Percentiles rank a stretch among this genome's conserved stretches.
Evolutionary conservation across 2,329 filamentous ascomycete species (phyloP).

Genomic region (Fonsecaea multimorphosa): DNA sequence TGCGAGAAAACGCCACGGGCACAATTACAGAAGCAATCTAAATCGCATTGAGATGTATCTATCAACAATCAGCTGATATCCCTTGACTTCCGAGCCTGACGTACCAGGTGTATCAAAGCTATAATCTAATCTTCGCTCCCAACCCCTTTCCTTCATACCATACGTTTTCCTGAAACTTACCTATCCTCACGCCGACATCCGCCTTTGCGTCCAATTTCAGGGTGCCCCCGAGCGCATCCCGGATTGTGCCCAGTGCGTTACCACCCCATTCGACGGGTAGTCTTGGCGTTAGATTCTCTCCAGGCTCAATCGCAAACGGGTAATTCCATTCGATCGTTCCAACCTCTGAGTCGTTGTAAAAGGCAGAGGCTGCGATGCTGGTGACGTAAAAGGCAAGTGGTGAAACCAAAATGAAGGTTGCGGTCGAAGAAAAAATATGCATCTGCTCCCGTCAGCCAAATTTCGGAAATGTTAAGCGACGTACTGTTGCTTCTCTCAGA

Average conservation of each 20-base stretch:
- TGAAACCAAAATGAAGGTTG: conserved; percentile 80
- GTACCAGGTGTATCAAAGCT: conserved; percentile 14
- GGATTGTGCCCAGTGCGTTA: conserved; percentile 77
- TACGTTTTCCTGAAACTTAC: conserved; percentile 74
- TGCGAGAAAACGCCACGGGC: not conserved
- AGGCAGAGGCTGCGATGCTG: conserved; percentile 80
- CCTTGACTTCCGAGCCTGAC: not conserved
- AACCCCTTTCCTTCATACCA: conserved; percentile 74
- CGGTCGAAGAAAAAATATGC: conserved; percentile 84
- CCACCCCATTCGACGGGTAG: conserved; percentile 85
- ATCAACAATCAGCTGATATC: conserved; percentile 1
- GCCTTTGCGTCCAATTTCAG: conserved; percentile 81
- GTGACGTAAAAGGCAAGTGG: conserved; percentile 82
- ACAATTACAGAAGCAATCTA: conserved; percentile 5
- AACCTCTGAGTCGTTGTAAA: conserved; percentile 78
- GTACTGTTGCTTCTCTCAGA: conserved; percentile 77
- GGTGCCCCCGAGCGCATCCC: conserved; percentile 77
- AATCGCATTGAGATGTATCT: not conserved
- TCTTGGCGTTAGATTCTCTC: conserved; percentile 72
- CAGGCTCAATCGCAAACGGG: conserved; percentile 78
- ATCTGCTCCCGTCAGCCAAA: conserved; percentile 52
- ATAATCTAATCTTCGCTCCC: conserved; percentile 67
- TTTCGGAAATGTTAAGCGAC: conserved; percentile 38
- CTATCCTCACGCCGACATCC: conserved; percentile 74
- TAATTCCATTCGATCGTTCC: conserved; percentile 77